Conservation (phyloP, 2,329 filamentous ascomycete genomes). For the Didymella exigua region DNA sequence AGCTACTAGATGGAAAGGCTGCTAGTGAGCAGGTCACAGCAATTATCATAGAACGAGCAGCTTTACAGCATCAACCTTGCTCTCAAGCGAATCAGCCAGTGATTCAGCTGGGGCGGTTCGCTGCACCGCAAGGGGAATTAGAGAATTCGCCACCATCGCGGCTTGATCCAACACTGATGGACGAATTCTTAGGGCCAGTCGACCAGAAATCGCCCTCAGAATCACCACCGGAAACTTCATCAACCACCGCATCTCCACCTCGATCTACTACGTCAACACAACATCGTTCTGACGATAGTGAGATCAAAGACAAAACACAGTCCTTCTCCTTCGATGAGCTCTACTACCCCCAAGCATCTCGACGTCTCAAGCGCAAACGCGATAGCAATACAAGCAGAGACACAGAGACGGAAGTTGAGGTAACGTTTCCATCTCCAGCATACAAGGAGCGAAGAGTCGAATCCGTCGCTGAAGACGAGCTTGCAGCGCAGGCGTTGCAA, state of each 20-base stretch:
- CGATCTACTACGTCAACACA: neutral
- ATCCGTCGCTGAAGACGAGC: neutral
- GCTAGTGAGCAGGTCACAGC: neutral
- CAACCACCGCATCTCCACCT: too few species aligned
- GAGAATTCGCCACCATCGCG: neutral
- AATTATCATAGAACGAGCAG: neutral
- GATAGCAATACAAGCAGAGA: neutral
- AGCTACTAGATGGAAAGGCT: neutral
- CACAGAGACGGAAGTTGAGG: neutral
- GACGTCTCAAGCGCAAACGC: slow-evolving; percentile 4
- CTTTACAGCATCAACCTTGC: neutral
- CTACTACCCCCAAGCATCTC: neutral
- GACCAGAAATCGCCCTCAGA: neutral
- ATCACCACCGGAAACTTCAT: neutral
- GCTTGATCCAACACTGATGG: neutral
- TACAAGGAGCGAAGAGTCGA: neutral
- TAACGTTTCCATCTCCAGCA: neutral
- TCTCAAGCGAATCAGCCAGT: too few species aligned
- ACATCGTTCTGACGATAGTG: too few species aligned
- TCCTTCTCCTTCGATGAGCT: neutral
- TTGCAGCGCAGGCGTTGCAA: neutral
- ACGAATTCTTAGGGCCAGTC: neutral
- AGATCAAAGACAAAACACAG: neutral
- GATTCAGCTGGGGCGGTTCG: neutral
- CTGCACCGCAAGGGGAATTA: too few species aligned